phyloP scores from a whole-genome alignment of 2,329 filamentous ascomycete genomes.

The Penicillium hordei region DNA sequence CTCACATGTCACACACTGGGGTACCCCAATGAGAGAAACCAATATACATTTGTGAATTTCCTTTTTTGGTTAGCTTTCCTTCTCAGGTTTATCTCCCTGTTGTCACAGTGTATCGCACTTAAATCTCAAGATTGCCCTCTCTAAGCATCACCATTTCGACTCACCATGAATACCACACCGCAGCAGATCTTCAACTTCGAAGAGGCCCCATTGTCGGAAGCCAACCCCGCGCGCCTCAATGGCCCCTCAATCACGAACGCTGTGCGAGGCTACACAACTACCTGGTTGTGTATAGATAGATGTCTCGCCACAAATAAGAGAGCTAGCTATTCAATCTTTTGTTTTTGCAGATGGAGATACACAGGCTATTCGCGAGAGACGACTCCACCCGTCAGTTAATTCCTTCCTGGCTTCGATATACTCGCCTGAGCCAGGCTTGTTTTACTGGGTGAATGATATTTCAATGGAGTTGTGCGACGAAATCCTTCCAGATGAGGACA shows the following conservation, averaged over 20 bases:
- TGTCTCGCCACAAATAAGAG: slow-evolving; percentile 15
- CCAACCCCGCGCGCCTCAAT: slow-evolving; percentile 10
- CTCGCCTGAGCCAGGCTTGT: slow-evolving; percentile 12
- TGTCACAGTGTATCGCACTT: background rate
- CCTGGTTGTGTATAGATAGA: slow-evolving; percentile 21
- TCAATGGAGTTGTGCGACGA: slow-evolving; percentile 6
- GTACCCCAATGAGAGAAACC: background rate
- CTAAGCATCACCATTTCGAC: background rate
- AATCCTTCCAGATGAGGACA: slow-evolving; percentile 1
- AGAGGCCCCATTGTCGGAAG: slow-evolving; percentile 12
- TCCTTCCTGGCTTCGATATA: slow-evolving; percentile 16
- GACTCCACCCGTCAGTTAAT: slow-evolving; percentile 14
- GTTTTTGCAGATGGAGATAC: background rate
- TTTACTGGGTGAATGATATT: slow-evolving; percentile 19
- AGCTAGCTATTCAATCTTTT: slow-evolving; percentile 2
- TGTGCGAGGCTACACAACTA: slow-evolving; percentile 26
- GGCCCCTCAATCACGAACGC: slow-evolving; percentile 16
- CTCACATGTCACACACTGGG: background rate
- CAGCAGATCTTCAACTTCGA: slow-evolving; percentile 14
- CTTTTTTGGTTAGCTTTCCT: background rate
- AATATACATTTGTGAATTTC: background rate
- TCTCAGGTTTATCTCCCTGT: background rate
- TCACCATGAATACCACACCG: background rate
- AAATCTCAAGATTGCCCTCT: background rate
- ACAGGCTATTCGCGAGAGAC: slow-evolving; percentile 5